Base-by-base conservation (phyloP, 192 early-diverging fungal genomes). In the Coemansia sp. region DNA sequence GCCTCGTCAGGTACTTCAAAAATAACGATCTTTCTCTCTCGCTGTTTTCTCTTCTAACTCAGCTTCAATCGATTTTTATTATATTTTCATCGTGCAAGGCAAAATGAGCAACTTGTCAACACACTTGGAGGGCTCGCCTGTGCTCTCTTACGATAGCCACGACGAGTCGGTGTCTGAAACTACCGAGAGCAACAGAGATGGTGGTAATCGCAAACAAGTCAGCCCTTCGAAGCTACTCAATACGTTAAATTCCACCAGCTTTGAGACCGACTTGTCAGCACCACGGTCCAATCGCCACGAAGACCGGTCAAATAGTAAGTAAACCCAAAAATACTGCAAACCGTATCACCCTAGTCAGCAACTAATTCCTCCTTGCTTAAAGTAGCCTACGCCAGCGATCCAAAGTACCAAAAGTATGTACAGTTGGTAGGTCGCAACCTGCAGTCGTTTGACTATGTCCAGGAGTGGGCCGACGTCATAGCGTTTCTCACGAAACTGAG, bases 381-480 rank as follows among this genome's bases (percentile, higher is more conserved):
- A 33, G 52, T 66, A 73, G 73, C 43, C 2, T 85, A 78, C 46
- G 53, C 68, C 26, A 88, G 87, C 63, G 94, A 96, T 66, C 87
- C 94, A 42, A 91, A 92, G 61, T 96, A 91, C 76, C 88, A 88
- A 68, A 91, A 91, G 75, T 96, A 96, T 64, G 88, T 87, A 32
- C 88, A 91, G 47, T 79, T 89, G 28, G 88, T 98, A 10, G 95
- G 96, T 44, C 89, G 89, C 63, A 94, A 91, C 60, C 72, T 98
- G 60, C 91, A 93, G 72, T 91, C 91, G n/a, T 98, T 98, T 73
- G 96, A 98, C 75, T 88, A 90, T 46, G 90, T 98, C 4, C 91
- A 88, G 72, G 96, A 98, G 73, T 98, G 96, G 96, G 94, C 95
- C 0, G 96, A 98, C 83, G 90, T 96, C 33, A 96, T 93, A 57